Conservation (phyloP, 148 eudicot genomes). For the Rhododendron griersonianum region DNA sequence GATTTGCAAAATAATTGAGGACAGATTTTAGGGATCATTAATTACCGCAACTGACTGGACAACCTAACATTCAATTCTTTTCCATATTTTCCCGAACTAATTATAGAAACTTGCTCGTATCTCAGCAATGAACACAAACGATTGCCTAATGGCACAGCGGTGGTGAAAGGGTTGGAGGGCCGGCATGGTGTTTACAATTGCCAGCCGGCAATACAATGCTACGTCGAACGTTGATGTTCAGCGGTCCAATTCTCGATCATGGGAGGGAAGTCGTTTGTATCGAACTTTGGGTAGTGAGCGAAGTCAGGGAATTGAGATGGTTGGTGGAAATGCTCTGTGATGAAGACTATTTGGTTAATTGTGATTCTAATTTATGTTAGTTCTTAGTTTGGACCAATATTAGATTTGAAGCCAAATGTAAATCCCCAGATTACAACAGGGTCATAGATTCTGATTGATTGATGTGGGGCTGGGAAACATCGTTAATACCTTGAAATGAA, state of each 20-base stretch:
- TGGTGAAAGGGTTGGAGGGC: not conserved
- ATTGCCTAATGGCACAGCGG: not conserved
- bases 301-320: not conserved
- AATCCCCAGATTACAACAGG: not conserved
- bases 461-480: not conserved
- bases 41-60: not conserved
- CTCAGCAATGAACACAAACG: not conserved
- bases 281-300: not conserved
- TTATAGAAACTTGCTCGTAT: not conserved
- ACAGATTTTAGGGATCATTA: not conserved
- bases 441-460: not conserved
- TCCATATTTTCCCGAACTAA: not conserved
- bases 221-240: not conserved
- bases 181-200: not conserved
- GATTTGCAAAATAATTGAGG: not conserved
- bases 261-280: not conserved
- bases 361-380: not conserved
- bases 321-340: not conserved
- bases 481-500: not conserved
- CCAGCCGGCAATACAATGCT: not conserved
- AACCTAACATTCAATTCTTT: not conserved
- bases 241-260: not conserved
- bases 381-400: not conserved
- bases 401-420: not conserved
- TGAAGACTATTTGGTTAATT: not conserved